These are phyloP conservation scores for Trichoderma erinaceum DNA, from an alignment of 495 filamentous ascomycete genomes.

Conservation along the genomic window DNA sequence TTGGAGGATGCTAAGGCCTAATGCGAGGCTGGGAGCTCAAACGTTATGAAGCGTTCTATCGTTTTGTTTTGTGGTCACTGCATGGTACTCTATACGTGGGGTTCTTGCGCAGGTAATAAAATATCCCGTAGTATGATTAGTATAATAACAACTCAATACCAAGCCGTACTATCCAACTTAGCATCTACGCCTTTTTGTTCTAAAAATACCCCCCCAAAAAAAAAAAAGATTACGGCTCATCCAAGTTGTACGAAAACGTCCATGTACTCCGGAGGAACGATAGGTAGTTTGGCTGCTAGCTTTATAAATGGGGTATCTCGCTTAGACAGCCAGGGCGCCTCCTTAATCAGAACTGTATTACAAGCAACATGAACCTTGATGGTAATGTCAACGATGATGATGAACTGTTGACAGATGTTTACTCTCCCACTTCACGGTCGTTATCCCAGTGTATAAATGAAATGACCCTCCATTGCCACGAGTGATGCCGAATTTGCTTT, in stretches of 20 bases:
- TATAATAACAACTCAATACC: background rate
- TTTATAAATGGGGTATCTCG: slow-evolving; percentile 10
- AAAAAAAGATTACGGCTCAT: too few relatives aligned
- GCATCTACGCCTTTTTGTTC: too few relatives aligned
- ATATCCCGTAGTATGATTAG: background rate
- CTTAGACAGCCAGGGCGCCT: background rate
- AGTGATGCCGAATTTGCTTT: slow-evolving; percentile 38
- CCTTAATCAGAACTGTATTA: background rate
- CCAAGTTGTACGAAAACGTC: too few relatives aligned
- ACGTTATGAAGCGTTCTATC: too few relatives aligned
- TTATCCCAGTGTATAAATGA: slow-evolving; percentile 42
- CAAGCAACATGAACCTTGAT: background rate
- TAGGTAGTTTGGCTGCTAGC: background rate
- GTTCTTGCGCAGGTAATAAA: too few relatives aligned
- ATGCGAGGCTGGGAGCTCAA: background rate
- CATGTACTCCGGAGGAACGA: background rate
- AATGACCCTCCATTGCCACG: slow-evolving; percentile 42
- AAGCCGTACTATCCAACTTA: too few relatives aligned
- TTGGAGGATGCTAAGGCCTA: background rate
- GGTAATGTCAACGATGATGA: background rate
- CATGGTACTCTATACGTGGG: too few relatives aligned
- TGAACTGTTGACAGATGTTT: background rate
- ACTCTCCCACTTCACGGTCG: slow-evolving; percentile 48
- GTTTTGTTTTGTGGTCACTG: too few relatives aligned
- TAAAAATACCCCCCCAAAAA: too few relatives aligned